Conservation (phyloP, 257 asterid genomes). For the Verbena officinalis region DNA sequence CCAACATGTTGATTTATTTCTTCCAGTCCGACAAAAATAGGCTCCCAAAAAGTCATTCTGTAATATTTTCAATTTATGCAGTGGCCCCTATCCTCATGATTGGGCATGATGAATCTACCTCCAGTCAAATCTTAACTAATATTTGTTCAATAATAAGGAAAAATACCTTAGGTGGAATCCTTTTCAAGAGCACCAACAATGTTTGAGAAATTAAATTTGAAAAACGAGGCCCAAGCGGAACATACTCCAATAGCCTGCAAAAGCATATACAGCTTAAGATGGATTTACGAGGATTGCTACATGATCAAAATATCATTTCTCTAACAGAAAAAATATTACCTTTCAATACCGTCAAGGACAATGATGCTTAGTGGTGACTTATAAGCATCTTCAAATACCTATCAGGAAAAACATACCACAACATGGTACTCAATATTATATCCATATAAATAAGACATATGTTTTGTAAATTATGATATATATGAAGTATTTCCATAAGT, state of each 20-base stretch:
- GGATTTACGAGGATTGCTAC: conserved; percentile 25
- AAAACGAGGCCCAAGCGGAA: conserved; percentile 93
- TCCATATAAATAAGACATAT: conserved; percentile 2
- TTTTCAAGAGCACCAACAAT: conserved; percentile 85
- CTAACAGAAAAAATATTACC: conserved; percentile 51
- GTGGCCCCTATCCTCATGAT: conserved; percentile 19
- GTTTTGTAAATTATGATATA: conserved; percentile 4
- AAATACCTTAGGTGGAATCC: conserved; percentile 88
- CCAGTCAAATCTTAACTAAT: conserved; percentile 5
- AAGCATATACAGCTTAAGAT: conserved; percentile 29
- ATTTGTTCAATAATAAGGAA: conserved; percentile 20
- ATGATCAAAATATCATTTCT: conserved; percentile 22
- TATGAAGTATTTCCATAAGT: background rate
- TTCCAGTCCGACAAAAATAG: background rate
- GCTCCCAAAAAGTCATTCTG: background rate
- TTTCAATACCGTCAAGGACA: conserved; percentile 93
- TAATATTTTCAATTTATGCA: conserved; percentile 14
- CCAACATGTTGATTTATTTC: background rate
- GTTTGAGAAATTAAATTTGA: conserved; percentile 94
- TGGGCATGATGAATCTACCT: background rate
- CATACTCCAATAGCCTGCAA: conserved; percentile 86
- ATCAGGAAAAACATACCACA: conserved; percentile 33
- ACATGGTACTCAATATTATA: conserved; percentile 26
- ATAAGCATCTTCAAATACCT: conserved; percentile 99
- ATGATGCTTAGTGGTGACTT: conserved; percentile 88